These are phyloP conservation scores for Mortierella antarctica DNA, from an alignment of 192 early-diverging fungal species.

Conservation along the genomic window DNA sequence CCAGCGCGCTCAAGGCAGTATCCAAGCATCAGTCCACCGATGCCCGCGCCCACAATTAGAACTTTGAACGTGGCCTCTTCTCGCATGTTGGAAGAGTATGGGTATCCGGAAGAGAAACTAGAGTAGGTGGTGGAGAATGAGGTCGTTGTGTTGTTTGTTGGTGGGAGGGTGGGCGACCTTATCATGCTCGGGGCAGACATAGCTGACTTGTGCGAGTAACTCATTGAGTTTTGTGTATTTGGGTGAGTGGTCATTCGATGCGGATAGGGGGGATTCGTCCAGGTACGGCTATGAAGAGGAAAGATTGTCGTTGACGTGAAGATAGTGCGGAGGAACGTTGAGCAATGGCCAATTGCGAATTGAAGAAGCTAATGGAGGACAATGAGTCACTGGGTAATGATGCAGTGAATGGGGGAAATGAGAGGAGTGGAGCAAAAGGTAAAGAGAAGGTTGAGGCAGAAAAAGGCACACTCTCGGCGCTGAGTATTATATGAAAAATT, in stretches of 20 bases:
- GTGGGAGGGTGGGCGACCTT: not conserved
- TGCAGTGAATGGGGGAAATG: not conserved
- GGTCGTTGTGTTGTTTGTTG: not conserved
- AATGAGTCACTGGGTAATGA: not conserved
- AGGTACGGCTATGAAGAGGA: no score
- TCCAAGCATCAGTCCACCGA: conserved; percentile 16
- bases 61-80: conserved; percentile 6
- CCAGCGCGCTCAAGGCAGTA: conserved; percentile 16
- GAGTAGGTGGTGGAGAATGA: not conserved
- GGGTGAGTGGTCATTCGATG: no score
- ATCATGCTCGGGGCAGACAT: not conserved
- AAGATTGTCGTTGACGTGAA: no score
- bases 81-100: conserved; percentile 4
- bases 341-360: no score
- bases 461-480: not conserved
- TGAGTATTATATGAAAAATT: no score
- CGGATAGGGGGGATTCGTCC: no score
- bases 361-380: no score
- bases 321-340: no score
- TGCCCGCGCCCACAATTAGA: conserved; percentile 14
- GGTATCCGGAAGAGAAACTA: not conserved
- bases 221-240: no score
- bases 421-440: not conserved
- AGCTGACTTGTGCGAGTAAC: not conserved
- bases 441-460: not conserved